phyloP scores from a whole-genome alignment of 2,329 filamentous ascomycete species.

The Leptographium galeiforme region DNA sequence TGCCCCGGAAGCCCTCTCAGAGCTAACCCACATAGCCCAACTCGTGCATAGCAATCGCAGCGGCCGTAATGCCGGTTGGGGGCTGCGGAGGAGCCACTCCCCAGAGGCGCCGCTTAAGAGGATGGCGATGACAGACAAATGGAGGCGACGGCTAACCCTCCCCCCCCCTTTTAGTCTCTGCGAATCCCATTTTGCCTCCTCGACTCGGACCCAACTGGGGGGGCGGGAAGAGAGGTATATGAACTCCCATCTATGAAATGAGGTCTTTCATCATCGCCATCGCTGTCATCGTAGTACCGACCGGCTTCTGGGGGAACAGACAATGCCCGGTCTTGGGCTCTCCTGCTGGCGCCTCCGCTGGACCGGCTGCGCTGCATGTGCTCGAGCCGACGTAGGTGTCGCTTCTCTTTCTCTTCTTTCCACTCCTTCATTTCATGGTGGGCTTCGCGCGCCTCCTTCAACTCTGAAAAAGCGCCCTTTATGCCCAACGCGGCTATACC shows the following conservation, averaged over 20 bases:
- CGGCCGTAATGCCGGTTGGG: neutral
- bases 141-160: too few relatives aligned
- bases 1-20: too few relatives aligned
- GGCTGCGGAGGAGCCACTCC: neutral
- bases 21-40: neutral
- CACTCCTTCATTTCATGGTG: slow-evolving; percentile 34
- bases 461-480: slow-evolving; percentile 40
- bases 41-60: neutral
- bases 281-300: slow-evolving; percentile 12
- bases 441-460: slow-evolving; percentile 41
- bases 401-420: slow-evolving; percentile 32
- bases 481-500: slow-evolving; percentile 45
- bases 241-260: slow-evolving; percentile 34
- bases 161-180: neutral
- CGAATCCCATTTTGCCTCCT: slow-evolving; percentile 19
- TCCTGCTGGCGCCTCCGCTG: slow-evolving; percentile 14
- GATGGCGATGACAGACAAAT: neutral
- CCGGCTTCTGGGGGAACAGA: slow-evolving; percentile 24
- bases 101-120: neutral
- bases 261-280: slow-evolving; percentile 23
- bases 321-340: slow-evolving; percentile 31
- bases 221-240: slow-evolving; percentile 30
- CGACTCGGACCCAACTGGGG: slow-evolving; percentile 23
- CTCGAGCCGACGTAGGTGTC: slow-evolving; percentile 34
- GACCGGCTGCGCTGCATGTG: slow-evolving; percentile 10